Conservation (phyloP, 768 basidiomycete species). For the Tricholoma sp. region DNA sequence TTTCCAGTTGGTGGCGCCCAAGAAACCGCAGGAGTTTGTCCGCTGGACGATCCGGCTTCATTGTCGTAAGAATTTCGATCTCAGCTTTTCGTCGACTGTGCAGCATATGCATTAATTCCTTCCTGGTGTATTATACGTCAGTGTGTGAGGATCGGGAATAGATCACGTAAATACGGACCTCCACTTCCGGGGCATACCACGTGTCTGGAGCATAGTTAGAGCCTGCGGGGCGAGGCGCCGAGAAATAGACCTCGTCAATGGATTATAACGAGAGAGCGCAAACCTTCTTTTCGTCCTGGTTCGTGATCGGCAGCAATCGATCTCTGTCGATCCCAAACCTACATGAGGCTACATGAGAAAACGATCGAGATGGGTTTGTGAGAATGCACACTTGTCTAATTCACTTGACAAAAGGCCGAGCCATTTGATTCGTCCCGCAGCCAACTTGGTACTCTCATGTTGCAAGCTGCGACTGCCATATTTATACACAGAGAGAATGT, state of each 20-base stretch:
- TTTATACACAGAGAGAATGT: constrained; percentile 86
- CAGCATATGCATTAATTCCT: constrained; percentile 77
- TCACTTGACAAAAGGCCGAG: constrained; percentile 74
- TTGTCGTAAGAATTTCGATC: constrained; percentile 63
- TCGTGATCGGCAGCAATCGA: constrained; percentile 61
- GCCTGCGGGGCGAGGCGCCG: constrained; percentile 38
- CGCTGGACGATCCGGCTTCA: constrained; percentile 2
- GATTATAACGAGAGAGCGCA: background rate
- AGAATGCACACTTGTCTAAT: constrained; percentile 45
- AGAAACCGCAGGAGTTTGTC: background rate
- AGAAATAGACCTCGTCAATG: background rate
- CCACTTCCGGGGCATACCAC: constrained; percentile 55
- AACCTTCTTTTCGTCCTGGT: constrained; percentile 74
- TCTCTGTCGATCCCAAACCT: constrained; percentile 62
- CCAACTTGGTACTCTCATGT: constrained; percentile 67
- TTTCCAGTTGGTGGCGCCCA: background rate
- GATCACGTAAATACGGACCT: constrained; percentile 36
- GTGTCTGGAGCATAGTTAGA: constrained; percentile 50
- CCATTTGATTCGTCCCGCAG: constrained; percentile 70
- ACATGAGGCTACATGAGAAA: background rate
- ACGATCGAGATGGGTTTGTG: background rate
- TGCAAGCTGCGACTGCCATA: constrained; percentile 67
- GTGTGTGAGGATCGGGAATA: background rate
- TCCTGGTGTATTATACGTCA: constrained; percentile 39
- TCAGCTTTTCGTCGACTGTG: constrained; percentile 87